Evolutionary conservation across 1,284 basidiomycete species (phyloP), one percentile per base, ranked within the genome.

Genomic region (Ganoderma lingzhi): DNA sequence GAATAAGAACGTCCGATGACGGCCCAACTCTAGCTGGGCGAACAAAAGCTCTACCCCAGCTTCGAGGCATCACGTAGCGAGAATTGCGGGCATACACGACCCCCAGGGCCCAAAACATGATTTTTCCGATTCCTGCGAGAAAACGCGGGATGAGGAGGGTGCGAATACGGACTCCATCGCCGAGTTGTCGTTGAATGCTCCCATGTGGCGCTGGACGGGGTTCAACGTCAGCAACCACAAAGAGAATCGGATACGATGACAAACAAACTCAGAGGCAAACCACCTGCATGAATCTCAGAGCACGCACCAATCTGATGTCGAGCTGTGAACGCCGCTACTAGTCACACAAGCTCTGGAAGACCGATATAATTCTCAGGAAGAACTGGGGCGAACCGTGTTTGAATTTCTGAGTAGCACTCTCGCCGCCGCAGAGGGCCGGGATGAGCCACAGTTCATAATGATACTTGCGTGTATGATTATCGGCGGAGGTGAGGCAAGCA

Each of bases 341-440:
- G 56, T 59, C 56, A 59, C n/a, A 59, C 56, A 59, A 39, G 37
- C 56, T 59, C 30, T 55, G 53, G 53, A 55, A 55, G 30, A n/a
- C 28, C 56, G 48, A 53, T 37, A 15, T n/a, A 32, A 17, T 55
- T 55, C 53, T 55, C 53, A 55, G 23, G 48, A 56, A 32, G 30
- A 56, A 56, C 32, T 56, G 14, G 28, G 32, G 28, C 15, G 6
- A 56, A 35, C 53, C 19, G n/a, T 51, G 48, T 51, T 10, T 51
- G n/a, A 23, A n/a, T 51, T 10, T 51, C 48, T 51, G 10, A 51
- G 48, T n/a, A 28, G 19, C 9, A 12, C 6, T 48, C 19, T 10
- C 23, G 8, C 32, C 2, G 51, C 51, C 28, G 14, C 10, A 30
- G 12, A 53, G 51, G 23, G 9, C 12, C 8, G 17, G n/a, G n/a